phyloP scores from a whole-genome alignment of 1,139 yeast genomes.

The Suhomyces choctaworum region DNA sequence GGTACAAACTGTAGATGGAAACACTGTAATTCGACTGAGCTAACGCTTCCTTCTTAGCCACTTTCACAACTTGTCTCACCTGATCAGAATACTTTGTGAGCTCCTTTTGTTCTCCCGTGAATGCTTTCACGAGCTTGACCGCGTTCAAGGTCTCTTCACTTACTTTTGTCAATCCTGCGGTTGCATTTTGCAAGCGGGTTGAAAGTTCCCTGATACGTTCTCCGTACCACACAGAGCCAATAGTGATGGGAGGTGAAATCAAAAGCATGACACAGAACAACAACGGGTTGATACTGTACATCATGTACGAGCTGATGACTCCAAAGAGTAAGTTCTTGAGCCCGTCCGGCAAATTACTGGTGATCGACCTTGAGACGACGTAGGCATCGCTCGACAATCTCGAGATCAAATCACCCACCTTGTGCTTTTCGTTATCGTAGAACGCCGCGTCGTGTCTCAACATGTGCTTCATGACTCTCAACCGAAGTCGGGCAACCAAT shows the following conservation, averaged over 20 bases:
- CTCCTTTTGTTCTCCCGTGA: slow-evolving; percentile 48
- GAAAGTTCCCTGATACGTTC: slow-evolving; percentile 47
- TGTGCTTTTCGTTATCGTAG: slow-evolving; percentile 53
- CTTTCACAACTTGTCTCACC: slow-evolving; percentile 42
- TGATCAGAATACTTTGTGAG: slow-evolving; percentile 41
- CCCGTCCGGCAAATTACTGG: slow-evolving; percentile 50
- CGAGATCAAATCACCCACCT: slow-evolving; percentile 57
- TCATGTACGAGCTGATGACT: slow-evolving; percentile 47
- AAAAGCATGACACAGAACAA: slow-evolving; percentile 51
- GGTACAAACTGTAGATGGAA: slow-evolving; percentile 47
- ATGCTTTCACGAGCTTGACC: slow-evolving; percentile 46
- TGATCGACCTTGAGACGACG: slow-evolving; percentile 49
- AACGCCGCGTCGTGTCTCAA: slow-evolving; percentile 53
- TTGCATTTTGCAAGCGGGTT: slow-evolving; percentile 46
- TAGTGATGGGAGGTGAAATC: slow-evolving; percentile 54
- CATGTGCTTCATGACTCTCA: slow-evolving; percentile 50
- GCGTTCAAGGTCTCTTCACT: slow-evolving; percentile 49
- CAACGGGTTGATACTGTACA: slow-evolving; percentile 47
- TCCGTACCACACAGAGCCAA: slow-evolving; percentile 53
- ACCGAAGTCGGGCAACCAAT: slow-evolving; percentile 45
- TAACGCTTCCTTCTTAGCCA: slow-evolving; percentile 48
- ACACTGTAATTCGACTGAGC: slow-evolving; percentile 51
- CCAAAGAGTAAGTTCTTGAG: slow-evolving; percentile 49
- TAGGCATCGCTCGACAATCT: slow-evolving; percentile 56
- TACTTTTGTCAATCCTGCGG: slow-evolving; percentile 49